These are phyloP conservation scores for Metschnikowia matae DNA, from an alignment of 805 yeast genomes.

Conservation along the genomic window DNA sequence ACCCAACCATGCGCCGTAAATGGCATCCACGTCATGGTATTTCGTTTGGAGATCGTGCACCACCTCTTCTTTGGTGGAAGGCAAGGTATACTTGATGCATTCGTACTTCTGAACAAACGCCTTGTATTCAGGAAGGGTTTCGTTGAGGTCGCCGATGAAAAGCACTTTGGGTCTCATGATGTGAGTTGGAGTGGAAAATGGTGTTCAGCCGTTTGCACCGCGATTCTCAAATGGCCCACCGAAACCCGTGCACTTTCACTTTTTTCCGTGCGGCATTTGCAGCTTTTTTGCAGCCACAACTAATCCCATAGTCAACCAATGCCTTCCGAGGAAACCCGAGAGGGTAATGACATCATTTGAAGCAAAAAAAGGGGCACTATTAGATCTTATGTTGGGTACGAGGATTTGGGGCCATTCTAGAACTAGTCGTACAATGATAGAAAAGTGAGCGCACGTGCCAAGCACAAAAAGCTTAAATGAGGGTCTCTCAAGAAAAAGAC, in stretches of 20 bases:
- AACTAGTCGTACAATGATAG: neutral
- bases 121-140: slow-evolving; percentile 43
- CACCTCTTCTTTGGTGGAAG: slow-evolving; percentile 39
- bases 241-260: slow-evolving; percentile 1
- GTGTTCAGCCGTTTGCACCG: neutral
- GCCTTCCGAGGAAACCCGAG: too few relatives aligned
- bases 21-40: slow-evolving; percentile 44
- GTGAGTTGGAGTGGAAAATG: neutral
- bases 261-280: neutral
- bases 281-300: slow-evolving; percentile 2
- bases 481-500: neutral
- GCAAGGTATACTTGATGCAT: slow-evolving; percentile 35
- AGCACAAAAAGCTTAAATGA: neutral
- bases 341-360: too few relatives aligned
- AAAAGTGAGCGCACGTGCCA: neutral
- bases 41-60: slow-evolving; percentile 36
- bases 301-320: too few relatives aligned
- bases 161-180: slow-evolving; percentile 33
- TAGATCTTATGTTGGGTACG: too few relatives aligned
- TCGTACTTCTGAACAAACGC: slow-evolving; percentile 37
- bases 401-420: too few relatives aligned
- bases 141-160: slow-evolving; percentile 49
- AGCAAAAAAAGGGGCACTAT: too few relatives aligned
- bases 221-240: neutral
- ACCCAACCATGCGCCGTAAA: slow-evolving; percentile 60